Percentiles rank a stretch among this genome's conserved stretches.
Conservation (phyloP, 2,329 filamentous ascomycete genomes). For the Ilyonectria robusta region DNA sequence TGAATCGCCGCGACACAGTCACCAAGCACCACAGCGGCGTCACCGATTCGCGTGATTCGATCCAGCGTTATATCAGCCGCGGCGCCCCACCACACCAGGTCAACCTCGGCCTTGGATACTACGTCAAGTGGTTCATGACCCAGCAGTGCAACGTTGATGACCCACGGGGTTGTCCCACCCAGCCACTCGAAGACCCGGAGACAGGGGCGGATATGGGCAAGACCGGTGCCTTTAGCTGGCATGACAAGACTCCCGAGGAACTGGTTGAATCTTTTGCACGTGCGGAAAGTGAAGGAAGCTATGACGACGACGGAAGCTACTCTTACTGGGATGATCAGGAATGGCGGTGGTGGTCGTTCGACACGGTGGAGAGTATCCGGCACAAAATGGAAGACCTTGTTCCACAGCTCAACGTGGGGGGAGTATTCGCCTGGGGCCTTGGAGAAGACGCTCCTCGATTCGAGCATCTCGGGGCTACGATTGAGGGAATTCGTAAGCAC, state of each 20-base stretch:
- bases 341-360: conserved; percentile 81
- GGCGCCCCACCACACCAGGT: conserved; percentile 67
- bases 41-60: conserved; percentile 64
- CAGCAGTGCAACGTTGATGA: conserved; percentile 56
- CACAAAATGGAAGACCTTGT: conserved; percentile 75
- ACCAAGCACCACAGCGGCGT: conserved; percentile 79
- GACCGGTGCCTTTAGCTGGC: conserved; percentile 73
- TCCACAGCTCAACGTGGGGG: conserved; percentile 70
- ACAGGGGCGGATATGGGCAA: conserved; percentile 71
- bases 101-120: conserved; percentile 77
- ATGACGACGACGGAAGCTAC: conserved; percentile 73
- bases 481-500: conserved; percentile 41
- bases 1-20: conserved; percentile 76
- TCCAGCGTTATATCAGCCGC: conserved; percentile 72
- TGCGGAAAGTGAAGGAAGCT: conserved; percentile 66
- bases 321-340: conserved; percentile 76
- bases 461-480: conserved; percentile 56
- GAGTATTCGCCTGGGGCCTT: conserved; percentile 82
- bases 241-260: conserved; percentile 67
- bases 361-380: conserved; percentile 72
- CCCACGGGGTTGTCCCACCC: conserved; percentile 69
- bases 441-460: conserved; percentile 74
- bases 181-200: conserved; percentile 69
- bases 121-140: conserved; percentile 76
- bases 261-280: conserved; percentile 70